These are phyloP conservation scores for Phlebiopsis gigantea DNA, from an alignment of 768 basidiomycete species.

Conservation along the genomic window DNA sequence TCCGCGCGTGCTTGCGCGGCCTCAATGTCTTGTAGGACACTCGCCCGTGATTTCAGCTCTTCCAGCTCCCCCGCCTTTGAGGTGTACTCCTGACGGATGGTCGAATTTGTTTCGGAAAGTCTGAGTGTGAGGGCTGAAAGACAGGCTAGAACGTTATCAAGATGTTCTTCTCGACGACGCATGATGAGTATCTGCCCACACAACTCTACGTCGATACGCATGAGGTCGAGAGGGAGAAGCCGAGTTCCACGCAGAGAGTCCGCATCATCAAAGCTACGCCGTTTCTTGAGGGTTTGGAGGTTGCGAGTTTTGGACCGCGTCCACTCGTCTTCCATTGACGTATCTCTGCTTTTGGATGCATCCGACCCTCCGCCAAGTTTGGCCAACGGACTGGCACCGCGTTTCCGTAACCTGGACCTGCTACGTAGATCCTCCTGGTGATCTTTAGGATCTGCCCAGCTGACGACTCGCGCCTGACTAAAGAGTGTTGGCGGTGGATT, in stretches of 20 bases:
- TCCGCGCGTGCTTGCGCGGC: constrained; percentile 43
- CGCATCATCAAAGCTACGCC: constrained; percentile 66
- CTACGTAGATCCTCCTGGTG: constrained; percentile 19
- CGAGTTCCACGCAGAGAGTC: constrained; percentile 41
- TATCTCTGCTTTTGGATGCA: constrained; percentile 2
- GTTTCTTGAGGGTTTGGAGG: constrained; percentile 26
- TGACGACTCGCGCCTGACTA: constrained; percentile 40
- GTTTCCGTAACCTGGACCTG: constrained; percentile 1
- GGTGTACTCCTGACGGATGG: constrained; percentile 56
- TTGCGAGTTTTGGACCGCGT: background rate
- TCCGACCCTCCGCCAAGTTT: background rate
- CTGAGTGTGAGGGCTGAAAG: constrained; percentile 53
- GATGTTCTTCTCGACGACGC: constrained; percentile 60
- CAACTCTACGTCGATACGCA: constrained; percentile 76
- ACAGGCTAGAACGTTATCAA: constrained; percentile 57
- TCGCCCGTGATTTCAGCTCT: constrained; percentile 40
- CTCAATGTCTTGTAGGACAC: constrained; percentile 48
- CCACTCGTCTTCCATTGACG: background rate
- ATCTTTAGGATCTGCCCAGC: constrained; percentile 51
- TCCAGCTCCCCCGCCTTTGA: constrained; percentile 43
- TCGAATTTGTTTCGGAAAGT: constrained; percentile 49
- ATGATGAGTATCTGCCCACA: constrained; percentile 71
- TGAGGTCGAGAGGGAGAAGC: constrained; percentile 52
- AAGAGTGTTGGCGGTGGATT: constrained; percentile 32
- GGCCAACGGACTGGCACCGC: constrained; percentile 2